Evolutionary conservation across 2,329 filamentous ascomycete species (phyloP).

Genomic region (Aspergillus spinulosporus): DNA sequence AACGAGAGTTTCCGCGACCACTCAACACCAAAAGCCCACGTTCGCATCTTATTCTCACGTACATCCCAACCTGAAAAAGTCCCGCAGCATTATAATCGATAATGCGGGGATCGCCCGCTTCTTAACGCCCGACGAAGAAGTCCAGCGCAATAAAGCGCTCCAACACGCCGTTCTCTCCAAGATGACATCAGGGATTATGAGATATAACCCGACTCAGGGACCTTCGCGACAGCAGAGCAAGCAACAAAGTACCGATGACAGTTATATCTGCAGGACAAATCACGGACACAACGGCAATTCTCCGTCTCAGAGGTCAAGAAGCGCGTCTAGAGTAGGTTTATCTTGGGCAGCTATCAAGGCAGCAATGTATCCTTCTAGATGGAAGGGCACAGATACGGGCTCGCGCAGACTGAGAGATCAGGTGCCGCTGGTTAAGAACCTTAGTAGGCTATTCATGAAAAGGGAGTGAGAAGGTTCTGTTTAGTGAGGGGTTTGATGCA

Average conservation of each 20-base stretch:
- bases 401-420: not conserved
- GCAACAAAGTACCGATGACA: not conserved
- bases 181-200: conserved; percentile 22
- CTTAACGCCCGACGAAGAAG: conserved; percentile 24
- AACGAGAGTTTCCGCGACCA: not conserved
- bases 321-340: not conserved
- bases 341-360: not conserved
- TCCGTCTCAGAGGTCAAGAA: too few species aligned
- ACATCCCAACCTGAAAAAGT: not conserved
- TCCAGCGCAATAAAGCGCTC: conserved; percentile 21
- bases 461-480: not conserved
- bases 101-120: conserved; percentile 22
- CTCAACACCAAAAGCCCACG: not conserved
- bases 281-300: not conserved
- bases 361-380: not conserved
- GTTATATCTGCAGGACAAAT: not conserved
- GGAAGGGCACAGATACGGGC: not conserved
- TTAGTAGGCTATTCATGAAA: not conserved
- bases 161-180: conserved; percentile 29
- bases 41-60: not conserved
- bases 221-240: not conserved
- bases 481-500: too few species aligned
- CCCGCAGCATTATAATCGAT: conserved; percentile 27
- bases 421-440: not conserved
- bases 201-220: not conserved